Evolutionary conservation across 1,284 basidiomycete genomes (phyloP), one percentile per base, ranked within the genome.

Genomic region (Takashimella tepidaria): DNA sequence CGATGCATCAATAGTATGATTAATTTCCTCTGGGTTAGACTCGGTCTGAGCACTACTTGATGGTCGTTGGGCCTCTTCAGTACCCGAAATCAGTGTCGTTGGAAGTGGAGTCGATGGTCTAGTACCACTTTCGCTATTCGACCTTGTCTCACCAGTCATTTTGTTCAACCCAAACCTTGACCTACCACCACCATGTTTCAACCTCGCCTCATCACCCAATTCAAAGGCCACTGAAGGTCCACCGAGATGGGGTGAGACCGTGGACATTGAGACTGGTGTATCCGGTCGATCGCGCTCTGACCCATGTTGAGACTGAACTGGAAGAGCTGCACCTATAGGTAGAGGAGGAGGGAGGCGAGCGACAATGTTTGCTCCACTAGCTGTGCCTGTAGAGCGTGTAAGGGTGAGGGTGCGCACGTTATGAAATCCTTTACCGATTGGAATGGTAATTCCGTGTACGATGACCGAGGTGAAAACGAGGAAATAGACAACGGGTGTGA

Each of bases 401-500:
- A 55, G 8, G 1, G 56, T 58, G 11, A 58, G 26, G 1, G 56
- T 55, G 11, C 46, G 47, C n/a, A 41, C 53, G 24, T 19, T 25
- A 23, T 53, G 37, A 19, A 37, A 37, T 16, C 31, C 31, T 56
- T 73, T 74, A 21, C 70, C 71, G 52, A 75, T 26, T 0, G 73
- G 72, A 47, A 75, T 73, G 13, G 72, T 74, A 41, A 74, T 60
- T 24, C 73, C 80, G 58, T 81, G 80, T 0, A 77, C 73, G 41
- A 81, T 58, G 3, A 81, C 74, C 1, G 77, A 79, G 0, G 74
- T 73, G 48, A 81, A 72, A 12, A 81, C 77, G 45, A 79, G 66
- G 58, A 81, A 80, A 50, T 80, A 75, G 10, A 80, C 79, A 22
- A 81, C 72, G 2, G 80, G 81, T 1, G 66, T 59, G 55, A 80